A percentile compares a stretch with the other conserved stretches of the same genome.
phyloP scores from a whole-genome alignment of 1,284 basidiomycete genomes.

The Melampsora americana region DNA sequence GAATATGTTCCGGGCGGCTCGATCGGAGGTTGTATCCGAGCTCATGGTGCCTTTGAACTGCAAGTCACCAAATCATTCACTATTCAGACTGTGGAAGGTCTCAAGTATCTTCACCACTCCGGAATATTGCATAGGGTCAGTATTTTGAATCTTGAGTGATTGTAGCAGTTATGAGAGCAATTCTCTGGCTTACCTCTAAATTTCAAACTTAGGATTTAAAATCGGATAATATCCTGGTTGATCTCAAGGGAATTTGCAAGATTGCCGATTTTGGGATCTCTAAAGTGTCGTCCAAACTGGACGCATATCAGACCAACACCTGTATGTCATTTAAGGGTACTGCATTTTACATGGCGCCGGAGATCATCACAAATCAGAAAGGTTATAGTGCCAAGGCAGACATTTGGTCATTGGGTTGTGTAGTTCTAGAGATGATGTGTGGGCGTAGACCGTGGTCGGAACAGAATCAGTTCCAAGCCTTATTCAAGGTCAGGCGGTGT shows the following conservation, averaged over 20 bases:
- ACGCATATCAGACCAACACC: constrained; percentile 74
- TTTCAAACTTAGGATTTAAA: constrained; percentile 72
- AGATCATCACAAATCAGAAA: constrained; percentile 78
- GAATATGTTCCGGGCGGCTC: constrained; percentile 98
- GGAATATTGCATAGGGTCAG: constrained; percentile 85
- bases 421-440: constrained; percentile 96
- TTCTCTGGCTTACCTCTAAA: constrained; percentile 28
- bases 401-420: constrained; percentile 96
- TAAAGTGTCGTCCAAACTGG: constrained; percentile 68
- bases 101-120: constrained; percentile 87
- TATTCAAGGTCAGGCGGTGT: constrained; percentile 71
- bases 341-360: constrained; percentile 98
- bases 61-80: constrained; percentile 89
- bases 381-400: constrained; percentile 94
- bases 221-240: constrained; percentile 95
- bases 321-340: constrained; percentile 83
- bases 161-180: neutral
- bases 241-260: constrained; percentile 87
- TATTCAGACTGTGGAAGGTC: constrained; percentile 81
- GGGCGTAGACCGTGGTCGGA: constrained; percentile 89
- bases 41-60: constrained; percentile 87
- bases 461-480: constrained; percentile 80
- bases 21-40: constrained; percentile 83
- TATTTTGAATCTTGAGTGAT: constrained; percentile 45
- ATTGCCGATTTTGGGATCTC: constrained; percentile 98